Conservation (phyloP, 177 flowering plant genomes). For the Vitis hybrid region DNA sequence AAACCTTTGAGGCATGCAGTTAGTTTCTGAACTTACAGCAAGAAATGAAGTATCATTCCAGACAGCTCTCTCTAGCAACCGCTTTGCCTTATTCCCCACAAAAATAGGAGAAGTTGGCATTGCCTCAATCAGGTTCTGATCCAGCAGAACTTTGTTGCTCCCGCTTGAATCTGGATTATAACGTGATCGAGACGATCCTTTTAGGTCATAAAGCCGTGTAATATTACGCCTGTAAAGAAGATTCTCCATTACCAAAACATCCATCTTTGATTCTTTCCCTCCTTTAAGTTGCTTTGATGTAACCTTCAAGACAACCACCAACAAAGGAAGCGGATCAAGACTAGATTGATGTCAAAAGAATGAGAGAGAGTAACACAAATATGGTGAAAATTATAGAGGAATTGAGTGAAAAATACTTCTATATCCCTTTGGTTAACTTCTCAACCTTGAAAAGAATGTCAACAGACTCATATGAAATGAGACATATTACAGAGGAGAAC, state of each 20-base stretch:
- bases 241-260: conserved; percentile 88
- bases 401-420: too few relatives aligned
- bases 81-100: conserved; percentile 88
- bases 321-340: background rate
- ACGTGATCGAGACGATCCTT: conserved; percentile 81
- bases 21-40: conserved; percentile 57
- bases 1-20: background rate
- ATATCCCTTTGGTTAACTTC: too few relatives aligned
- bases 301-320: conserved; percentile 38
- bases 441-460: too few relatives aligned
- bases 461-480: too few relatives aligned
- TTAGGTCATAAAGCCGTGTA: conserved; percentile 80
- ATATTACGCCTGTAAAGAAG: conserved; percentile 68
- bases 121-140: conserved; percentile 88
- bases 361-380: background rate
- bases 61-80: conserved; percentile 86
- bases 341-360: background rate
- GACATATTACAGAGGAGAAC: too few relatives aligned
- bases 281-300: conserved; percentile 73
- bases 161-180: conserved; percentile 84
- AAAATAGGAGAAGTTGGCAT: conserved; percentile 97
- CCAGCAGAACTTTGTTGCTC: conserved; percentile 79
- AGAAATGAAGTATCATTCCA: conserved; percentile 97
- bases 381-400: background rate
- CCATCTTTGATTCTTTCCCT: conserved; percentile 80